phyloP scores from a whole-genome alignment of 768 basidiomycete genomes.

The Rhodotorula paludigena region DNA sequence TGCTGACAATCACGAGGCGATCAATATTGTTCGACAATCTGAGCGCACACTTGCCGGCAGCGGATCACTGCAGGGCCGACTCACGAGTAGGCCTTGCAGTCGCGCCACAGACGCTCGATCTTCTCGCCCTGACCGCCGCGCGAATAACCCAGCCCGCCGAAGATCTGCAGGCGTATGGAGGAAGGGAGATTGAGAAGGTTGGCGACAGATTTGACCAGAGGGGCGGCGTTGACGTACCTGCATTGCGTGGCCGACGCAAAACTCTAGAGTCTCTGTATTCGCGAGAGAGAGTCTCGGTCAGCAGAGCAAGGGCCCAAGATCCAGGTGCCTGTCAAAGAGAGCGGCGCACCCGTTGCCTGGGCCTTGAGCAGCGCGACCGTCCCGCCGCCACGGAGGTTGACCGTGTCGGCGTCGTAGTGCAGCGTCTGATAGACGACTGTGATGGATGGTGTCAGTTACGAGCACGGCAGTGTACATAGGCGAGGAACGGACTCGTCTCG shows the following conservation, averaged over 20 bases:
- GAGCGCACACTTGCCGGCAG: too few relatives aligned
- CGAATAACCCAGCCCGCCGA: conserved; percentile 30
- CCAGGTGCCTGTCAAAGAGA: neutral
- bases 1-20: neutral
- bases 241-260: conserved; percentile 22
- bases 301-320: neutral
- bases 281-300: neutral
- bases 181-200: too few relatives aligned
- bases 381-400: conserved; percentile 28
- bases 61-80: neutral
- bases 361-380: conserved; percentile 37
- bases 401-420: conserved; percentile 22
- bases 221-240: neutral
- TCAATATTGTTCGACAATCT: neutral
- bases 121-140: conserved; percentile 37
- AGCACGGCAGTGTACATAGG: neutral
- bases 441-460: neutral
- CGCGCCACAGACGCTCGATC: conserved; percentile 28
- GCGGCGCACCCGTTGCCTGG: conserved; percentile 24
- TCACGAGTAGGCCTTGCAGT: conserved; percentile 10
- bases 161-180: conserved; percentile 22
- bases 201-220: too few relatives aligned
- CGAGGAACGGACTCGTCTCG: conserved; percentile 10
- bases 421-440: conserved; percentile 35
- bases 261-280: conserved; percentile 30